Percentiles rank a stretch among this genome's conserved stretches.
phyloP scores from a whole-genome alignment of 768 basidiomycete genomes.

The Punctularia strigosozonata region DNA sequence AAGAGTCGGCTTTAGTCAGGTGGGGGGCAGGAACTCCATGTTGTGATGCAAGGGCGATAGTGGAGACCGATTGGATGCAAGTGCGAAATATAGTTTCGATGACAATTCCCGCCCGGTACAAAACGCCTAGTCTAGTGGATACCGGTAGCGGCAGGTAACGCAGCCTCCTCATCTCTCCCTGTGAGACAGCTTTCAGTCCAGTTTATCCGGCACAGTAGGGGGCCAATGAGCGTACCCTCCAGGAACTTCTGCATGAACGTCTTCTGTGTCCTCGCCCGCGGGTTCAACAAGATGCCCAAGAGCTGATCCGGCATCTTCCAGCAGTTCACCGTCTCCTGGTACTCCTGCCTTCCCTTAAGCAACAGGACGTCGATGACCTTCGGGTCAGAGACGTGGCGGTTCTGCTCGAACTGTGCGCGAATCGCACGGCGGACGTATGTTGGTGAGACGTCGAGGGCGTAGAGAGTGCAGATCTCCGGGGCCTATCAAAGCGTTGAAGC shows the following conservation, averaged over 20 bases:
- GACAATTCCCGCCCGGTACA: no score
- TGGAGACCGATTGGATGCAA: no score
- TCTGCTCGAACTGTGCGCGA: slow-evolving; percentile 77
- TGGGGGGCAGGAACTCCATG: no score
- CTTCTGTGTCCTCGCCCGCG: slow-evolving; percentile 31
- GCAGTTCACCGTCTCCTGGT: slow-evolving; percentile 88
- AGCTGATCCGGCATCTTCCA: slow-evolving; percentile 88
- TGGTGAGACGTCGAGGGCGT: slow-evolving; percentile 73
- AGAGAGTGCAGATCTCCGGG: slow-evolving; percentile 79
- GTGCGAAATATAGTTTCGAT: no score
- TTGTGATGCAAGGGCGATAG: no score
- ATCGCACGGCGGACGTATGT: slow-evolving; percentile 70
- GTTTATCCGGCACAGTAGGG: slow-evolving; percentile 1
- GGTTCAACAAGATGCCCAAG: slow-evolving; percentile 52
- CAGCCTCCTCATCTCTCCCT: slow-evolving; percentile 71
- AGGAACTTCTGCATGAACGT: slow-evolving; percentile 80
- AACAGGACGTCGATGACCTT: slow-evolving; percentile 79
- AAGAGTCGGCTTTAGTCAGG: no score
- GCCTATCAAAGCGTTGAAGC: slow-evolving; percentile 35
- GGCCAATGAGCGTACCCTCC: slow-evolving; percentile 42
- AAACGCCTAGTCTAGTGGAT: slow-evolving; percentile 17
- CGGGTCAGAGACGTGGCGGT: slow-evolving; percentile 71
- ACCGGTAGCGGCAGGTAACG: slow-evolving; percentile 59
- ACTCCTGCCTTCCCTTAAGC: slow-evolving; percentile 76
- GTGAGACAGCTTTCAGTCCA: slow-evolving; percentile 2